These are phyloP conservation scores for Clarireedia paspali DNA, from an alignment of 2,329 filamentous ascomycete genomes.

Conservation along the genomic window DNA sequence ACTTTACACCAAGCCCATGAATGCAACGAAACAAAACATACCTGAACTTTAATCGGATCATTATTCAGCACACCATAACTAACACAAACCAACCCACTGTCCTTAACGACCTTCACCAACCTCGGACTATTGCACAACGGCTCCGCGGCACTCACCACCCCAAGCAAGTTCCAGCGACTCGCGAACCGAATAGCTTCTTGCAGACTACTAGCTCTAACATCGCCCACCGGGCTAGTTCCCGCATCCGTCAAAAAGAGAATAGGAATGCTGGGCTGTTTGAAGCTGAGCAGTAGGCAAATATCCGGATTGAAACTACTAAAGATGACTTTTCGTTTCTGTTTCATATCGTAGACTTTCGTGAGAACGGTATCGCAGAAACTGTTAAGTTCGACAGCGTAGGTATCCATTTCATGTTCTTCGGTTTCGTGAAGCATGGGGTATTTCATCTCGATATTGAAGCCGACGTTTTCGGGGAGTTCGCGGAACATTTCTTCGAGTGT, in stretches of 20 bases:
- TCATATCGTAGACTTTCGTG: slow-evolving; percentile 79
- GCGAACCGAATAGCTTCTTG: slow-evolving; percentile 96
- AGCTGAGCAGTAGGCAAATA: slow-evolving; percentile 85
- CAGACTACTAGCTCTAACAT: slow-evolving; percentile 81
- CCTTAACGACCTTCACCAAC: slow-evolving; percentile 87
- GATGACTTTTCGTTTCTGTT: slow-evolving; percentile 79
- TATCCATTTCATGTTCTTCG: slow-evolving; percentile 94
- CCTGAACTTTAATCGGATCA: slow-evolving; percentile 75
- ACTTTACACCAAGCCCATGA: not conserved
- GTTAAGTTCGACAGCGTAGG: slow-evolving; percentile 91
- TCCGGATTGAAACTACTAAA: slow-evolving; percentile 98
- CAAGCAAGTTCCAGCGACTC: slow-evolving; percentile 86
- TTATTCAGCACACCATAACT: slow-evolving; percentile 93
- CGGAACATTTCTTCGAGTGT: slow-evolving; percentile 90
- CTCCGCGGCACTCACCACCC: slow-evolving; percentile 82
- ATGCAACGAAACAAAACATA: slow-evolving; percentile 36
- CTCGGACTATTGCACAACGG: slow-evolving; percentile 84
- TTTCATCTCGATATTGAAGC: slow-evolving; percentile 99
- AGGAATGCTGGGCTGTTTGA: slow-evolving; percentile 95
- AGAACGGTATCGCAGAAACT: slow-evolving; percentile 93
- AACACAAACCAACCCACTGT: slow-evolving; percentile 87
- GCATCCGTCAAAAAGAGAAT: slow-evolving; percentile 92
- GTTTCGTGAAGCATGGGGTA: slow-evolving; percentile 97
- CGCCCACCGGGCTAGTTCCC: slow-evolving; percentile 71
- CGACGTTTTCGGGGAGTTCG: slow-evolving; percentile 71